Percentiles rank a stretch among this genome's conserved stretches.
These are phyloP conservation scores for Rhizopogon vesiculosus DNA, from an alignment of 768 basidiomycete species.

Conservation along the genomic window DNA sequence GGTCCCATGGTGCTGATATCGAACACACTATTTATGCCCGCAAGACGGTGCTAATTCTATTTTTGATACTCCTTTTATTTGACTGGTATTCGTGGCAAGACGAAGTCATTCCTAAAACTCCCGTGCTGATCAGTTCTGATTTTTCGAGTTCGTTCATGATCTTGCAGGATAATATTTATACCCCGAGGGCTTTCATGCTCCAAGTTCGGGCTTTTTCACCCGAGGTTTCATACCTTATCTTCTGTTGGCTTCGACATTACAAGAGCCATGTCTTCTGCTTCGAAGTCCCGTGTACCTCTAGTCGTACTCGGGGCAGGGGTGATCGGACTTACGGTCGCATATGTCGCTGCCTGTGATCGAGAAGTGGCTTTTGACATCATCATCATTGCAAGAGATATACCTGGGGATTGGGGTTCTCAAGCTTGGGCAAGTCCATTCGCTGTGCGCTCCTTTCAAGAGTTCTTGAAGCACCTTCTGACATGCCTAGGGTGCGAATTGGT, in stretches of 20 bases:
- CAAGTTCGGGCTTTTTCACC: neutral
- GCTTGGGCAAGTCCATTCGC: slow-evolving; percentile 50
- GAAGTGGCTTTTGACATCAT: slow-evolving; percentile 16
- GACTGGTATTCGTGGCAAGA: neutral
- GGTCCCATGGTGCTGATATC: neutral
- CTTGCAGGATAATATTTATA: neutral
- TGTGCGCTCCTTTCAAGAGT: slow-evolving; percentile 20
- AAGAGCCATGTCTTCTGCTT: slow-evolving; percentile 9
- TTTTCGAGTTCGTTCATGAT: too few species aligned
- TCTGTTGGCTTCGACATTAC: neutral
- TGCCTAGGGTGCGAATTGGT: slow-evolving; percentile 43
- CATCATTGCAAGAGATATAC: slow-evolving; percentile 33
- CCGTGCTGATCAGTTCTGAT: too few species aligned
- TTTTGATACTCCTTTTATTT: neutral
- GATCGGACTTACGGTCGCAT: slow-evolving; percentile 34
- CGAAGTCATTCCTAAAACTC: neutral
- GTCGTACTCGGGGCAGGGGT: slow-evolving; percentile 36
- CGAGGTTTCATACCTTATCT: neutral
- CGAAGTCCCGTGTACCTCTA: slow-evolving; percentile 10
- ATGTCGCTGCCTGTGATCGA: slow-evolving; percentile 21
- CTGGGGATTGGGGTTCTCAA: slow-evolving; percentile 33
- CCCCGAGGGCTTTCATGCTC: neutral
- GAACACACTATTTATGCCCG: neutral
- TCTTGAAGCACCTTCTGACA: neutral
- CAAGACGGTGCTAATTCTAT: neutral